A percentile compares a stretch with the other conserved stretches of the same genome.
Conservation (phyloP, 2,329 filamentous ascomycete genomes). For the Akanthomyces lecanii region DNA sequence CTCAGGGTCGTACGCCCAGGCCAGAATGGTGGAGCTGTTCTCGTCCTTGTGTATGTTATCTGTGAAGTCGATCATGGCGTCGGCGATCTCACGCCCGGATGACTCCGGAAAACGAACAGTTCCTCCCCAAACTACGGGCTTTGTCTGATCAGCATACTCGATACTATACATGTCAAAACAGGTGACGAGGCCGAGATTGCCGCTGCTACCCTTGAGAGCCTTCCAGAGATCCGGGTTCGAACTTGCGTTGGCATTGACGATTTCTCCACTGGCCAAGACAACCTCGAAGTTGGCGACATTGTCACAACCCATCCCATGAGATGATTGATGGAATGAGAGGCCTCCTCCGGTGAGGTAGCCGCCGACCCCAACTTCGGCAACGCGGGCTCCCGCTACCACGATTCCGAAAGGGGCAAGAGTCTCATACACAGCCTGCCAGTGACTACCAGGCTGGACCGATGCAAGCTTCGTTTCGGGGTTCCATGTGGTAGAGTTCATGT, state of each 20-base stretch:
- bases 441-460: constrained; percentile 32
- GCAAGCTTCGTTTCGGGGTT: constrained; percentile 28
- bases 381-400: constrained; percentile 32
- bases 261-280: constrained; percentile 39
- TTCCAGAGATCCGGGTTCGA: constrained; percentile 41
- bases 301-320: constrained; percentile 38
- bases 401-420: constrained; percentile 31
- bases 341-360: constrained; percentile 35
- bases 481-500: constrained; percentile 29
- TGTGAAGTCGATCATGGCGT: constrained; percentile 32
- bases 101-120: neutral
- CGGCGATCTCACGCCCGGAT: constrained; percentile 21
- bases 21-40: constrained; percentile 30
- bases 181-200: constrained; percentile 41
- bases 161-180: constrained; percentile 31
- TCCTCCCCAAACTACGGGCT: constrained; percentile 29
- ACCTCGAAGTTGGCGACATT: constrained; percentile 40
- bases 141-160: constrained; percentile 24
- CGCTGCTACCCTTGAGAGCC: constrained; percentile 43
- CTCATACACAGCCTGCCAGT: constrained; percentile 36
- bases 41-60: constrained; percentile 29
- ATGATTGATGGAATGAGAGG: constrained; percentile 32
- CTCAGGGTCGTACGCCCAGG: constrained; percentile 28
- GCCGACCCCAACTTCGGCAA: constrained; percentile 33
- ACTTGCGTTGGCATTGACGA: constrained; percentile 38